Percentiles rank a stretch among this genome's conserved stretches.
These are phyloP conservation scores for Rugonectria rugulosa DNA, from an alignment of 2,329 filamentous ascomycete genomes.

Conservation along the genomic window DNA sequence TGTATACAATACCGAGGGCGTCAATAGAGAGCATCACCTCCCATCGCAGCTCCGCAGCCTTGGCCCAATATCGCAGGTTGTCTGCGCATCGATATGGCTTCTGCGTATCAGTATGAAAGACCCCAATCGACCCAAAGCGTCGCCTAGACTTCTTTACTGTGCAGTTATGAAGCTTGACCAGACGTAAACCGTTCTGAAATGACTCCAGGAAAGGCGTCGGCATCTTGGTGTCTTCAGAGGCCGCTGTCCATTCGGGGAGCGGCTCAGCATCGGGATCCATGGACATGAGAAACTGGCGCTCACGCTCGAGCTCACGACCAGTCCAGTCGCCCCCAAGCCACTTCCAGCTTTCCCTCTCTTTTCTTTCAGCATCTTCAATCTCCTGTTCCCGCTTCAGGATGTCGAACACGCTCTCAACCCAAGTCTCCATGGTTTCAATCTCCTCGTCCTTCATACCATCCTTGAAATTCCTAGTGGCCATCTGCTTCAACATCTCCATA, in stretches of 20 bases:
- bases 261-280: slow-evolving; percentile 68
- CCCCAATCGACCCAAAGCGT: slow-evolving; percentile 88
- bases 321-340: slow-evolving; percentile 85
- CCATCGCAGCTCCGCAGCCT: slow-evolving; percentile 93
- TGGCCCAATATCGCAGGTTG: slow-evolving; percentile 94
- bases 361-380: slow-evolving; percentile 75
- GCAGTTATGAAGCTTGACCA: slow-evolving; percentile 90
- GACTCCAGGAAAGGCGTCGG: slow-evolving; percentile 77
- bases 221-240: slow-evolving; percentile 48
- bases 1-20: slow-evolving; percentile 85
- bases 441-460: slow-evolving; percentile 84
- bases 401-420: slow-evolving; percentile 80
- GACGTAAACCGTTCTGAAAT: slow-evolving; percentile 79
- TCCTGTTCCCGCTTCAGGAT: slow-evolving; percentile 81
- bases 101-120: slow-evolving; percentile 88
- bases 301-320: slow-evolving; percentile 76
- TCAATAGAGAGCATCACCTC: slow-evolving; percentile 85
- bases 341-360: slow-evolving; percentile 76
- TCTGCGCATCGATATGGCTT: slow-evolving; percentile 95
- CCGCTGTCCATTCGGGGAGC: slow-evolving; percentile 73
- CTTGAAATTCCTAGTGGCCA: slow-evolving; percentile 86
- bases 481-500: slow-evolving; percentile 89
- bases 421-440: slow-evolving; percentile 74
- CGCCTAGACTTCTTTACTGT: slow-evolving; percentile 84
- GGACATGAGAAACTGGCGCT: slow-evolving; percentile 81